A percentile compares a stretch with the other conserved stretches of the same genome.
Conservation (phyloP, 2,329 filamentous ascomycete species). For the Fusarium camptoceras region DNA sequence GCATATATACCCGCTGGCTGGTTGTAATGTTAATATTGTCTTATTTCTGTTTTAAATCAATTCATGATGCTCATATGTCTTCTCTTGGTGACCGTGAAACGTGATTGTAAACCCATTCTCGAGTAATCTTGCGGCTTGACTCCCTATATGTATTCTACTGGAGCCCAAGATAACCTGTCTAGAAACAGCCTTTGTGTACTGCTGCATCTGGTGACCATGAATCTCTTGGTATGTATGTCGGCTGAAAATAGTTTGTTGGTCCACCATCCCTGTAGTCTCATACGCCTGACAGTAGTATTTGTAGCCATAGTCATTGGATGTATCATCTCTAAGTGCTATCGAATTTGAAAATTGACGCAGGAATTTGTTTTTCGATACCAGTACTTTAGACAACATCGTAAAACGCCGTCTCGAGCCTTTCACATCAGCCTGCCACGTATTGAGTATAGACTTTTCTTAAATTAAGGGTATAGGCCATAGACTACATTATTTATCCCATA, state of each 20-base stretch:
- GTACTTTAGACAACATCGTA: neutral
- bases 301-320: neutral
- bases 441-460: neutral
- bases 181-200: neutral
- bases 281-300: neutral
- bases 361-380: neutral
- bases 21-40: conserved; percentile 51
- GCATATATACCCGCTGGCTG: conserved; percentile 50
- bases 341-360: neutral
- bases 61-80: conserved; percentile 13
- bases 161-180: neutral
- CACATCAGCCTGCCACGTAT: neutral
- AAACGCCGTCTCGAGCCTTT: neutral
- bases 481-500: neutral
- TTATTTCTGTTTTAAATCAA: conserved; percentile 39
- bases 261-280: neutral
- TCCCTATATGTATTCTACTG: neutral
- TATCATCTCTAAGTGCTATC: neutral
- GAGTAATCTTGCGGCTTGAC: neutral
- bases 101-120: neutral
- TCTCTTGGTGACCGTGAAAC: neutral
- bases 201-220: neutral
- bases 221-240: neutral
- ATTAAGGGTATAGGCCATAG: conserved; percentile 1
- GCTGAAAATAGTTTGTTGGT: neutral